Percentiles rank a stretch among this genome's conserved stretches.
phyloP scores from a whole-genome alignment of 768 basidiomycete species.

The Pulveroboletus sp. region DNA sequence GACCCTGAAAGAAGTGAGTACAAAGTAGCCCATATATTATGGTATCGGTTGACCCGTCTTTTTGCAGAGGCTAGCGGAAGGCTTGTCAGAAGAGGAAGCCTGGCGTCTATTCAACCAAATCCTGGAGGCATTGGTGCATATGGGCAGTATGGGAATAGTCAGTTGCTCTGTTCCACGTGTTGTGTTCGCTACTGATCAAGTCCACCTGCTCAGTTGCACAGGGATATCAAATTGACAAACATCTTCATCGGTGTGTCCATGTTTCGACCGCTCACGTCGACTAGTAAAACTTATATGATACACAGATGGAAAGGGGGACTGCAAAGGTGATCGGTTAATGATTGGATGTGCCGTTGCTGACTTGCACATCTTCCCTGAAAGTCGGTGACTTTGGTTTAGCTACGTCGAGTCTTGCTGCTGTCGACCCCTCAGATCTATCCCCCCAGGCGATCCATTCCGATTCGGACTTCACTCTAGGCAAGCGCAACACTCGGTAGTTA shows the following conservation, averaged over 20 bases:
- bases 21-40: not conserved
- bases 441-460: slow-evolving; percentile 45
- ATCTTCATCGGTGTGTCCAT: slow-evolving; percentile 81
- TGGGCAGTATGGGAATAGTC: slow-evolving; percentile 85
- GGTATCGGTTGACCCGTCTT: not conserved
- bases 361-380: slow-evolving; percentile 19
- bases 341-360: not conserved
- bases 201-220: slow-evolving; percentile 57
- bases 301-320: slow-evolving; percentile 77
- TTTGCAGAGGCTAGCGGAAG: slow-evolving; percentile 70
- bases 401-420: slow-evolving; percentile 75
- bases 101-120: slow-evolving; percentile 92
- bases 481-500: slow-evolving; percentile 6
- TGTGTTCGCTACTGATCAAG: slow-evolving; percentile 3
- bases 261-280: not conserved
- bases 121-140: slow-evolving; percentile 85
- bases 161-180: slow-evolving; percentile 24
- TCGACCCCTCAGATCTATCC: slow-evolving; percentile 69
- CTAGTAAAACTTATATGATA: not conserved
- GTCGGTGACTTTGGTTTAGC: slow-evolving; percentile 95
- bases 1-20: slow-evolving; percentile 75
- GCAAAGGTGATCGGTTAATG: slow-evolving; percentile 53
- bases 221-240: slow-evolving; percentile 91
- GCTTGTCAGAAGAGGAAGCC: slow-evolving; percentile 77
- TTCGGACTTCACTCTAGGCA: slow-evolving; percentile 75